Base-by-base conservation (phyloP, 441 rosid genomes). In the Erysimum cheiri region DNA sequence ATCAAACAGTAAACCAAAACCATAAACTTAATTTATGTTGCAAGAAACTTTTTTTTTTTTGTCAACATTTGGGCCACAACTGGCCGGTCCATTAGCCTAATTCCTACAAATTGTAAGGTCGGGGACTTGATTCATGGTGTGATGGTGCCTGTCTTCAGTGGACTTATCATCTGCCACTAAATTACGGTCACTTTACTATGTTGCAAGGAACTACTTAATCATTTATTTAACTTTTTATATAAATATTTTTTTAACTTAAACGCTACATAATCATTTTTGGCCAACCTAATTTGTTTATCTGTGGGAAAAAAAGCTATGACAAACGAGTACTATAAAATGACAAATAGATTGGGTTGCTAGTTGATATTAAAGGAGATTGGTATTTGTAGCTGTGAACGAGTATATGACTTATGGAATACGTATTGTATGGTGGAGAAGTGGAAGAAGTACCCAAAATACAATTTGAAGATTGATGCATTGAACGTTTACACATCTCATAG, bases 401-500 rank as follows among this genome's bases (percentile, higher is more conserved):
- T 31, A 56, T 46, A 46, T 55, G 70, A 60, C 64, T 71, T 71
- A 7, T 17, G 41, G 70, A 56, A 56, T 47, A 55, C 70, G 70
- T 72, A 44, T 72, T 22, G 46, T 71, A 71, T 62, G 64, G 59
- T 63, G 43, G 64, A 64, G 59, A 37, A 28, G 26, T 56, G 12
- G 40, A 72, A 72, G 43, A 47, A 28, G 60, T 9, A 31, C 31
- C 37, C 60, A 52, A 64, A 39, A 57, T 58, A 58, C 67, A 66
- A 40, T 49, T 66, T 58, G 72, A 50, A 66, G 54, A 58, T 48
- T n/a, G 37, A 41, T 73, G 54, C 72, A 73, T 32, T 73, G 71
- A 65, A 73, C 67, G 61, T 65, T 67, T 65, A 39, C 59, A 73
- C 71, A 65, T 64, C 1, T 29, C 54, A 58, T 57, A n/a, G 5